phyloP scores from a whole-genome alignment of 2,329 filamentous ascomycete species.

The Neonectria punicea region DNA sequence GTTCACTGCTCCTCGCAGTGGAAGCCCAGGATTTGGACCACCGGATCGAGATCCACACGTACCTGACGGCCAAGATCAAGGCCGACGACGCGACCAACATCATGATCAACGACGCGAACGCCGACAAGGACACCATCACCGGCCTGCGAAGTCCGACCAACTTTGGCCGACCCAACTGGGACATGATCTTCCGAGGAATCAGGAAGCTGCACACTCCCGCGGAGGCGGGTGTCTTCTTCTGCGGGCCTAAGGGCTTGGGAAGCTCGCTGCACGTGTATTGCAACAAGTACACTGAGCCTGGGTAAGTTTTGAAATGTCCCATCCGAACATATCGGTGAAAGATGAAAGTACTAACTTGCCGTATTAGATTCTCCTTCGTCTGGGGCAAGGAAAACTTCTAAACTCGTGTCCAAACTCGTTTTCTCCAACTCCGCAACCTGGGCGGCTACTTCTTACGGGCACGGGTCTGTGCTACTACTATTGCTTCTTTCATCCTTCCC shows the following conservation, averaged over 20 bases:
- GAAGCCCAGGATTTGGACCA: constrained; percentile 87
- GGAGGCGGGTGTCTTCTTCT: constrained; percentile 85
- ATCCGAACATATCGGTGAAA: constrained; percentile 1
- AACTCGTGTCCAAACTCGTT: not conserved
- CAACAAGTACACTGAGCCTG: constrained; percentile 88
- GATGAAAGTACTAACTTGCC: constrained; percentile 41
- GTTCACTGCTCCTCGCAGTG: constrained; percentile 83
- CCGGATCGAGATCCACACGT: constrained; percentile 89
- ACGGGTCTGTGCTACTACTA: not conserved
- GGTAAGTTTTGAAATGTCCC: constrained; percentile 59
- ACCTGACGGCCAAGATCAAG: constrained; percentile 88
- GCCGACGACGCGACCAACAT: constrained; percentile 88
- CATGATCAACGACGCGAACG: constrained; percentile 91
- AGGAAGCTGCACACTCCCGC: constrained; percentile 79
- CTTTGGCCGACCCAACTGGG: constrained; percentile 89
- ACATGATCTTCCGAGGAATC: constrained; percentile 88
- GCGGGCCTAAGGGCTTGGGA: constrained; percentile 82
- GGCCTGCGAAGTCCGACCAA: constrained; percentile 85
- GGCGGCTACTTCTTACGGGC: not conserved
- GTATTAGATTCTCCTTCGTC: constrained; percentile 68
- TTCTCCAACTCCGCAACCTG: not conserved
- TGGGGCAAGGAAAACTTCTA: constrained; percentile 79
- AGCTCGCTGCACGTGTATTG: constrained; percentile 83
- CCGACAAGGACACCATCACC: constrained; percentile 86
- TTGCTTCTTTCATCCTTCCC: not conserved